These are phyloP conservation scores for Myochromella boudieri DNA, from an alignment of 768 basidiomycete genomes.

Conservation along the genomic window DNA sequence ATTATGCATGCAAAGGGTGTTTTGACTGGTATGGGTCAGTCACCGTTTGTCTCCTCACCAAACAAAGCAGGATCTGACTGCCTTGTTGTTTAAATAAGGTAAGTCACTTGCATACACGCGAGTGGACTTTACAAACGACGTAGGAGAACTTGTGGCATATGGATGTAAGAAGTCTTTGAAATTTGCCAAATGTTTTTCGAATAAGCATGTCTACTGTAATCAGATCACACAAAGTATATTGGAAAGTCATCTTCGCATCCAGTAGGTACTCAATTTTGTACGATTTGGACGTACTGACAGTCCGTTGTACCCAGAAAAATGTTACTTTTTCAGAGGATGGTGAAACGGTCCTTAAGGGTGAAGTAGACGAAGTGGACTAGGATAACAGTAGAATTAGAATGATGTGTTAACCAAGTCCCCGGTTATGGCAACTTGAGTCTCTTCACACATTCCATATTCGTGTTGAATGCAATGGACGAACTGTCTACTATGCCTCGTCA, in stretches of 20 bases:
- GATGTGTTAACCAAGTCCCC: constrained; percentile 4
- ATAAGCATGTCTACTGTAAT: constrained; percentile 6
- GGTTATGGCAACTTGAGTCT: neutral
- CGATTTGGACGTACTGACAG: constrained; percentile 2
- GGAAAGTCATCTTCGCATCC: constrained; percentile 60
- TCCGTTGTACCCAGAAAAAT: constrained; percentile 51
- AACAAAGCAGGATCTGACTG: neutral
- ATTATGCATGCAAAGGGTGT: constrained; percentile 61
- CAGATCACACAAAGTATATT: constrained; percentile 86
- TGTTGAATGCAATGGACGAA: constrained; percentile 32
- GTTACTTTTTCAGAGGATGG: constrained; percentile 81
- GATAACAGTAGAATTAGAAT: neutral
- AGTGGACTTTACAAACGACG: constrained; percentile 66
- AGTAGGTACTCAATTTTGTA: constrained; percentile 26
- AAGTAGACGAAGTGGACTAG: constrained; percentile 48
- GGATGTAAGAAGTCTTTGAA: constrained; percentile 54
- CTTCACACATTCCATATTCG: neutral
- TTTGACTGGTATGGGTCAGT: constrained; percentile 68
- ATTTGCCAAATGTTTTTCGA: neutral
- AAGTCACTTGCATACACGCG: constrained; percentile 81
- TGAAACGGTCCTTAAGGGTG: constrained; percentile 64
- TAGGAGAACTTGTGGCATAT: constrained; percentile 75
- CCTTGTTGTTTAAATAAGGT: constrained; percentile 42
- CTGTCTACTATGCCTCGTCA: constrained; percentile 39
- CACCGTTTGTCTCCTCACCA: neutral